Evolutionary conservation across 139 green algal species (phyloP), one percentile per base, ranked within the genome.

Genomic region (Edaphochlamys debaryana): DNA sequence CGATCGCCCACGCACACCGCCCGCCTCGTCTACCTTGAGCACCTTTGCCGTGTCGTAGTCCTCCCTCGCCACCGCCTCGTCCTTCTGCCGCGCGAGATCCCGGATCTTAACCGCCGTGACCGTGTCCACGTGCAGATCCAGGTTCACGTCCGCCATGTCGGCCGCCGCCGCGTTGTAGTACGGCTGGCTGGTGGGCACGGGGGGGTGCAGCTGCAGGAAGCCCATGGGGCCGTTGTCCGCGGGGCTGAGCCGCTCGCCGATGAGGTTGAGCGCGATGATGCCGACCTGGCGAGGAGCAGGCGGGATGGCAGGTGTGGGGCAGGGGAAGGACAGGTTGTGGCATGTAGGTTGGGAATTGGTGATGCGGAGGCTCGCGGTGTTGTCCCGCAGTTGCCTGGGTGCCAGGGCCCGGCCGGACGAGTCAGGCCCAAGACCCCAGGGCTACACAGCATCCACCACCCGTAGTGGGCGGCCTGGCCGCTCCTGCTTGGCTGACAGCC

Each of bases 41-140:
- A 92, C 87, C 88, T 99, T 99, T 20, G 96, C 96, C 73, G 97
- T 95, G 84, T 99, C 96, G 84, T 99, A 99, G 84, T 98, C 96
- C 89, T 99, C 96, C 8, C 84, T 62, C 30, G 82, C 91, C 38
- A 98, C 94, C 29, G 96, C 96, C 34, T 79, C 66, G 41, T 93
- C 90, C 86, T 99, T 99, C 48, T 89, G 68, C 56, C 54, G 48
- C 54, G 89, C 72, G 34, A 98, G 85, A 54, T 95, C 88, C 20
- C 78, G 76, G 54, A 96, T 93, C 64, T 92, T 92, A 1, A 45
- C 20, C 48, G 93, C 92, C 29, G 94, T 97, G 5, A 90, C 54
- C 1, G 91, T 85, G 87, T 96, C 94, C 40, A 95, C 92, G 67
- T 94, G 86, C 37, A 95, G 73, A 72, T 96, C 92, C 41, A 96